phyloP scores from a whole-genome alignment of 1,139 yeast genomes.

The Suhomyces taliae region DNA sequence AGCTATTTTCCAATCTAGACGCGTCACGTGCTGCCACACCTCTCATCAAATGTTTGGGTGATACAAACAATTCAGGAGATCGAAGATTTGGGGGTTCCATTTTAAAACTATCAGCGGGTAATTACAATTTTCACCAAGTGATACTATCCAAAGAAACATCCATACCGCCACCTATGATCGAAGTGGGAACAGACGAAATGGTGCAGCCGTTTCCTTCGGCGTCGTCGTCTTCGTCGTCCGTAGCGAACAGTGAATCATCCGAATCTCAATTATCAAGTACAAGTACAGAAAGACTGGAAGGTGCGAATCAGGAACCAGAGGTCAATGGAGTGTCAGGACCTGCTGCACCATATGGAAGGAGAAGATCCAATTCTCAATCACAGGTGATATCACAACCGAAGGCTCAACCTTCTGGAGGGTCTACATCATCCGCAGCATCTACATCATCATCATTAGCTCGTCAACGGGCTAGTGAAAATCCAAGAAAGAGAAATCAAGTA shows the following conservation, averaged over 20 bases:
- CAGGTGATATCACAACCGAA: constrained; percentile 25
- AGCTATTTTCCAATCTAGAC: too few relatives aligned
- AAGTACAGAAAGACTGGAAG: background rate
- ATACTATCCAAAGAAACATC: background rate
- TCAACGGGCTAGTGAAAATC: constrained; percentile 15
- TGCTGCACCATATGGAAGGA: constrained; percentile 17
- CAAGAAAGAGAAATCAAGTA: constrained; percentile 32
- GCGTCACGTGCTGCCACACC: too few relatives aligned
- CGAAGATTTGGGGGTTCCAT: too few relatives aligned
- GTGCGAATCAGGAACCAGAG: background rate
- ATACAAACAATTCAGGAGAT: too few relatives aligned
- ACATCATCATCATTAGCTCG: constrained; percentile 13
- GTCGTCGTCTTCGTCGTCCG: background rate
- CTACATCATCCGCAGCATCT: constrained; percentile 9
- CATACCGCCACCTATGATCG: constrained; percentile 3
- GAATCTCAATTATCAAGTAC: background rate
- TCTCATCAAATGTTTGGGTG: too few relatives aligned
- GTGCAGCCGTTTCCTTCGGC: constrained; percentile 11
- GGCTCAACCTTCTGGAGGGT: constrained; percentile 5
- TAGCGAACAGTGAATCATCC: background rate
- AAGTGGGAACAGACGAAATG: constrained; percentile 5
- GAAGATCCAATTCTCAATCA: constrained; percentile 43
- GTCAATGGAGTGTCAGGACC: background rate
- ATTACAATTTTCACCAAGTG: too few relatives aligned
- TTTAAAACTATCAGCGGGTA: too few relatives aligned